Conservation (phyloP, 2,329 filamentous ascomycete genomes). For the Trichothecium sympodiale region DNA sequence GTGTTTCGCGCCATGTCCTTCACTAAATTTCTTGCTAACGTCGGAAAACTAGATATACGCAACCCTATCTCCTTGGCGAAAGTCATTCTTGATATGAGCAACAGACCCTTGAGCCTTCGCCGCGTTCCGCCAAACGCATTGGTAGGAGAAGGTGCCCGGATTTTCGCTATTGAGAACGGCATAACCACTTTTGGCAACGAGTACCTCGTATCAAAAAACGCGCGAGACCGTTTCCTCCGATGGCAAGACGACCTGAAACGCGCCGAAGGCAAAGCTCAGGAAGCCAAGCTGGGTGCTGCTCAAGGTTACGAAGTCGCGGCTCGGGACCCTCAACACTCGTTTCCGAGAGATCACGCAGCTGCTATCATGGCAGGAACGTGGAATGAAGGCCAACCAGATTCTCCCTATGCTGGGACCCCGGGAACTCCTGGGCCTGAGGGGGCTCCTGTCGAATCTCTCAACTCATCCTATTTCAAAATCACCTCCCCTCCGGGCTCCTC, state of each 20-base stretch:
- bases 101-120: slow-evolving; percentile 65
- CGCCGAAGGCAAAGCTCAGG: slow-evolving; percentile 36
- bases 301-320: slow-evolving; percentile 1
- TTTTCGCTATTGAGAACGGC: slow-evolving; percentile 74
- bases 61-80: slow-evolving; percentile 88
- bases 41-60: slow-evolving; percentile 58
- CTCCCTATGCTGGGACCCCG: slow-evolving; percentile 28
- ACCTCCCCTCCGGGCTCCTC: not conserved
- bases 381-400: slow-evolving; percentile 54
- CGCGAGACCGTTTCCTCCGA: slow-evolving; percentile 64
- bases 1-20: slow-evolving; percentile 21
- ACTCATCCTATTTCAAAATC: not conserved
- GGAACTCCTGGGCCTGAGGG: slow-evolving; percentile 15
- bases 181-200: slow-evolving; percentile 66
- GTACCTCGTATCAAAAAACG: slow-evolving; percentile 66
- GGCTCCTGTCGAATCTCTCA: not conserved
- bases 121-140: slow-evolving; percentile 89
- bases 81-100: slow-evolving; percentile 67
- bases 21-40: not conserved
- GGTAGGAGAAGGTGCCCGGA: slow-evolving; percentile 71
- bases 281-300: slow-evolving; percentile 10
- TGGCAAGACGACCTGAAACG: slow-evolving; percentile 67
- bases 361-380: slow-evolving; percentile 46
- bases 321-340: slow-evolving; percentile 11
- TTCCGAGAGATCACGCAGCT: slow-evolving; percentile 36